Percentiles rank a stretch among this genome's conserved stretches.
phyloP scores from a whole-genome alignment of 1,284 basidiomycete species.

The Rhodotorula sp. region DNA sequence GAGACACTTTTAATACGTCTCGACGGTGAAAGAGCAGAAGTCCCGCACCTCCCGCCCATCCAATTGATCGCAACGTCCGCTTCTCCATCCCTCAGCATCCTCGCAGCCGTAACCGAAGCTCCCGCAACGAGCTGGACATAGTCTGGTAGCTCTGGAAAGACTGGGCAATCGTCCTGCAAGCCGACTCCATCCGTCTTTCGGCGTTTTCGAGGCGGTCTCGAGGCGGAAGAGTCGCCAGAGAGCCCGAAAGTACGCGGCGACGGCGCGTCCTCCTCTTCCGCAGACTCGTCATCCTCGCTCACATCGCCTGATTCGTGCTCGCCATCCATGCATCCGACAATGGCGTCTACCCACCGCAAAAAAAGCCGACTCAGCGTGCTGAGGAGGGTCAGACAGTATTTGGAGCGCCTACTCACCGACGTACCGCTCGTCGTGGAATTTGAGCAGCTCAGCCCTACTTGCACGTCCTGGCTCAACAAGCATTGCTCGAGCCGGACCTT shows the following conservation, averaged over 20 bases:
- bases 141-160: constrained; percentile 64
- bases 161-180: constrained; percentile 69
- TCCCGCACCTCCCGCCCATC: constrained; percentile 65
- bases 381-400: background rate
- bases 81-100: constrained; percentile 57
- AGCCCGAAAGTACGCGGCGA: constrained; percentile 4
- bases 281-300: constrained; percentile 6
- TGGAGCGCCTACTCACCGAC: constrained; percentile 39
- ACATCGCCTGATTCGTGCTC: constrained; percentile 51
- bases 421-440: constrained; percentile 52
- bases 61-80: constrained; percentile 71
- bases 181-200: constrained; percentile 45
- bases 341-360: background rate
- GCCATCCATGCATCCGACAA: constrained; percentile 52
- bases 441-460: constrained; percentile 45
- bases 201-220: constrained; percentile 30
- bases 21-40: too few relatives aligned
- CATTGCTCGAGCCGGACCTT: constrained; percentile 41
- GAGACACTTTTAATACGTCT: too few relatives aligned
- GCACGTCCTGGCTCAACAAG: constrained; percentile 43
- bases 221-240: background rate
- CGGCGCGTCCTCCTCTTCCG: constrained; percentile 18
- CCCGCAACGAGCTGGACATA: constrained; percentile 74
- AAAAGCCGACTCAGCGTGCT: background rate
- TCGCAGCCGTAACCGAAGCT: constrained; percentile 69